phyloP scores from a whole-genome alignment of 352 stramenopile species.

The Phytophthora tubulina region DNA sequence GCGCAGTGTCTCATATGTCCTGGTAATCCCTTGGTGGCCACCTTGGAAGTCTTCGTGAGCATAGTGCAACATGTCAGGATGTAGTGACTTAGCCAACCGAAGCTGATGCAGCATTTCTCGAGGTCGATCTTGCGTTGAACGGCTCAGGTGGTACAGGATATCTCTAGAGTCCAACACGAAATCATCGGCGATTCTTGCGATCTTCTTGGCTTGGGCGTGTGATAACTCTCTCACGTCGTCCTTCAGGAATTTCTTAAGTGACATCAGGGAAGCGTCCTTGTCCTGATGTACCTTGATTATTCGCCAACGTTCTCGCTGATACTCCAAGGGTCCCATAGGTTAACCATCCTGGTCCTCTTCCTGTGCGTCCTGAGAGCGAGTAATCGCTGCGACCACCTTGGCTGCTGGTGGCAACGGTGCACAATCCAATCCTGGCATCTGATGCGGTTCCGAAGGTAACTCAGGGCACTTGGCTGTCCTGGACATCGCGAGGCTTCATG shows the following conservation, averaged over 20 bases:
- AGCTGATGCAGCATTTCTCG: too few relatives aligned
- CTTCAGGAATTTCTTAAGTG: not conserved
- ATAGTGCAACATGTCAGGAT: constrained; percentile 3
- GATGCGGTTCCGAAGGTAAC: too few relatives aligned
- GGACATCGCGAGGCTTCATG: not conserved
- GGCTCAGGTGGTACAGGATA: too few relatives aligned
- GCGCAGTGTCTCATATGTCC: constrained; percentile 15
- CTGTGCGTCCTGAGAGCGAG: not conserved
- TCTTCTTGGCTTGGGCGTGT: too few relatives aligned
- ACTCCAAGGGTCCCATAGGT: not conserved
- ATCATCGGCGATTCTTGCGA: too few relatives aligned
- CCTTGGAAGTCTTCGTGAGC: not conserved
- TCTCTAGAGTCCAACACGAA: too few relatives aligned
- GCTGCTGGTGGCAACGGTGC: not conserved
- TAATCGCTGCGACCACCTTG: not conserved
- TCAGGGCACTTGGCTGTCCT: too few relatives aligned
- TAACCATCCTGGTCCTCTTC: not conserved
- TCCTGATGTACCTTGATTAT: constrained; percentile 16
- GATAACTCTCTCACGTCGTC: not conserved
- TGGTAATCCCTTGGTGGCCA: constrained; percentile 10
- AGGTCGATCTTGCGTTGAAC: too few relatives aligned
- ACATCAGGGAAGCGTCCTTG: not conserved
- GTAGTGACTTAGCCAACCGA: not conserved
- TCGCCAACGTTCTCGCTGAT: constrained; percentile 11
- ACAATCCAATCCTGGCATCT: not conserved